phyloP scores from a whole-genome alignment of 2,329 filamentous ascomycete species.

The Cercospora citrullina region DNA sequence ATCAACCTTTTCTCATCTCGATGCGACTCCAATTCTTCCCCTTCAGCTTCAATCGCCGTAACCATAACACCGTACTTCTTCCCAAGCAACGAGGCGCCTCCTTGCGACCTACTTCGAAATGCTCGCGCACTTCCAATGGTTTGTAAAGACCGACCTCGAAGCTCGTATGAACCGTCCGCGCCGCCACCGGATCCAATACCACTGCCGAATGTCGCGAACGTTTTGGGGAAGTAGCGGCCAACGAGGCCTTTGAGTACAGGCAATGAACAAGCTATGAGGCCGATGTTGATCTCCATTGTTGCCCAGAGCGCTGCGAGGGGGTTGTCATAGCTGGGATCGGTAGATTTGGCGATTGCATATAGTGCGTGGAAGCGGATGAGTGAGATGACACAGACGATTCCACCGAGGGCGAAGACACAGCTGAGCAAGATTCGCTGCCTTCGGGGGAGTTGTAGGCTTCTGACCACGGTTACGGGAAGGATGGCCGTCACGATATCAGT shows the following conservation, averaged over 20 bases:
- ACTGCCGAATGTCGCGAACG: constrained; percentile 14
- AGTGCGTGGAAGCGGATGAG: constrained; percentile 29
- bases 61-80: constrained; percentile 10
- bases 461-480: constrained; percentile 38
- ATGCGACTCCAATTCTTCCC: not conserved
- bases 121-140: not conserved
- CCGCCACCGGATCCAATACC: not conserved
- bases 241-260: constrained; percentile 30
- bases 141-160: constrained; percentile 6
- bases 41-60: constrained; percentile 11
- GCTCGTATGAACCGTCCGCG: not conserved
- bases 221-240: constrained; percentile 23
- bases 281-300: constrained; percentile 31
- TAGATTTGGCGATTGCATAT: constrained; percentile 26
- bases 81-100: not conserved
- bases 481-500: constrained; percentile 38
- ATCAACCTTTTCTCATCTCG: not conserved
- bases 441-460: constrained; percentile 31
- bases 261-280: constrained; percentile 31
- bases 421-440: constrained; percentile 34
- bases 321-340: constrained; percentile 31
- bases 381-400: constrained; percentile 30
- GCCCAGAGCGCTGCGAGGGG: constrained; percentile 29
- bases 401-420: constrained; percentile 38
- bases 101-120: not conserved